Conservation (phyloP, 1,284 basidiomycete genomes). For the Cutaneotrichosporon mucoides region DNA sequence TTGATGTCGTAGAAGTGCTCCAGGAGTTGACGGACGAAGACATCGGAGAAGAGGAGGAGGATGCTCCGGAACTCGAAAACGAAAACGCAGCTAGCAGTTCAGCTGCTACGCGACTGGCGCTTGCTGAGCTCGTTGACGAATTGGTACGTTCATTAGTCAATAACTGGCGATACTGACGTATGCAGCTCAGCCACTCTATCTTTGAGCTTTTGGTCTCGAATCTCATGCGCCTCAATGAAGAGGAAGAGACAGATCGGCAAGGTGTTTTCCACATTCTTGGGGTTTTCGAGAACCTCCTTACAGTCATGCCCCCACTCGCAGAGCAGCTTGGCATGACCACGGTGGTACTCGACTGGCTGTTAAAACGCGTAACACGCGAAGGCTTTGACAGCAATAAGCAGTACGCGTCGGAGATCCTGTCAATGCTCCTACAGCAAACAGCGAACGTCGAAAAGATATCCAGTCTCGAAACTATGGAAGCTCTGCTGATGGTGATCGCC, state of each 20-base stretch:
- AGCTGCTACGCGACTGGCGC: slow-evolving; percentile 45
- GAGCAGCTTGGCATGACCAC: slow-evolving; percentile 68
- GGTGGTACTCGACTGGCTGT: slow-evolving; percentile 69
- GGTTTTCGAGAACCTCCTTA: slow-evolving; percentile 87
- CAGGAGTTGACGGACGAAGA: slow-evolving; percentile 94
- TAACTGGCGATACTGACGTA: background rate
- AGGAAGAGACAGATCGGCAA: slow-evolving; percentile 76
- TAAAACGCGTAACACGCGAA: slow-evolving; percentile 70
- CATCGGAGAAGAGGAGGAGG: slow-evolving; percentile 72
- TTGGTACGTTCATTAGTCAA: slow-evolving; percentile 56
- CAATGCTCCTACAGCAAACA: slow-evolving; percentile 76
- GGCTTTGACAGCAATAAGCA: slow-evolving; percentile 76
- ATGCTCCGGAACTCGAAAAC: slow-evolving; percentile 53
- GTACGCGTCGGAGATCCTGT: slow-evolving; percentile 81
- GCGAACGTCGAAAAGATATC: slow-evolving; percentile 63
- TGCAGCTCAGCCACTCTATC: slow-evolving; percentile 71
- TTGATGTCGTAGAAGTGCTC: slow-evolving; percentile 83
- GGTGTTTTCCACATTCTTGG: slow-evolving; percentile 90
- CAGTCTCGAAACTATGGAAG: slow-evolving; percentile 73
- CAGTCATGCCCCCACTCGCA: slow-evolving; percentile 73
- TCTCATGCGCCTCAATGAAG: slow-evolving; percentile 68
- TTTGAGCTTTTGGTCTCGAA: slow-evolving; percentile 89
- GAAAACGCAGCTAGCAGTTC: slow-evolving; percentile 57
- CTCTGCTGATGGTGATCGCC: slow-evolving; percentile 69
- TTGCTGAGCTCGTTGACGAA: slow-evolving; percentile 68